phyloP scores from a whole-genome alignment of 2,329 filamentous ascomycete genomes.

The Graphium sp. region DNA sequence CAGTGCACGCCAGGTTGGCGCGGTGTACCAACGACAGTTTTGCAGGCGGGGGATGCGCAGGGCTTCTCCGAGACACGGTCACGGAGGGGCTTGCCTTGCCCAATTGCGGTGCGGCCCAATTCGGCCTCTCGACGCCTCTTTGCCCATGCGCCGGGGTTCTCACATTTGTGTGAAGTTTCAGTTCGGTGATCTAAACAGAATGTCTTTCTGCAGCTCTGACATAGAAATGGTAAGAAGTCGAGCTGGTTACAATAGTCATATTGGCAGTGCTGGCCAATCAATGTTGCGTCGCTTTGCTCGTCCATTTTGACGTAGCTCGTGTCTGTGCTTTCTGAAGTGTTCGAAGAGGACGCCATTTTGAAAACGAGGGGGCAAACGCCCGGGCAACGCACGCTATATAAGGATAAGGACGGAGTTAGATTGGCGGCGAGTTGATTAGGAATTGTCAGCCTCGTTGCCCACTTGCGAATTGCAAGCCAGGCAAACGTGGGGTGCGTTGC shows the following conservation, averaged over 20 bases:
- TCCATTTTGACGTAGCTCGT: constrained; percentile 58
- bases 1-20: constrained; percentile 57
- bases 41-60: constrained; percentile 50
- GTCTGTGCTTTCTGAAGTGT: constrained; percentile 18
- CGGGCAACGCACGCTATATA: too few species aligned
- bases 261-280: constrained; percentile 84
- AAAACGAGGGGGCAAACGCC: not conserved
- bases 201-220: constrained; percentile 69
- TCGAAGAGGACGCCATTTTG: constrained; percentile 35
- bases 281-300: constrained; percentile 55
- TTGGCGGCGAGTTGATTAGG: too few species aligned
- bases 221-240: constrained; percentile 90
- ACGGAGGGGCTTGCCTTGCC: constrained; percentile 33
- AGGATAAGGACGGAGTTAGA: too few species aligned
- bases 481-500: too few species aligned
- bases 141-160: constrained; percentile 44
- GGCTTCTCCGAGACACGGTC: constrained; percentile 45
- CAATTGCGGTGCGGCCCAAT: constrained; percentile 33
- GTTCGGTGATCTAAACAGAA: constrained; percentile 91
- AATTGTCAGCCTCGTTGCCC: too few species aligned
- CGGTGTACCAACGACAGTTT: constrained; percentile 53
- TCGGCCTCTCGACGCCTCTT: constrained; percentile 36
- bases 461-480: too few species aligned
- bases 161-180: constrained; percentile 62
- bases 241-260: constrained; percentile 83